Conservation (phyloP, 208 protist species). For the Crithidia bombi region DNA sequence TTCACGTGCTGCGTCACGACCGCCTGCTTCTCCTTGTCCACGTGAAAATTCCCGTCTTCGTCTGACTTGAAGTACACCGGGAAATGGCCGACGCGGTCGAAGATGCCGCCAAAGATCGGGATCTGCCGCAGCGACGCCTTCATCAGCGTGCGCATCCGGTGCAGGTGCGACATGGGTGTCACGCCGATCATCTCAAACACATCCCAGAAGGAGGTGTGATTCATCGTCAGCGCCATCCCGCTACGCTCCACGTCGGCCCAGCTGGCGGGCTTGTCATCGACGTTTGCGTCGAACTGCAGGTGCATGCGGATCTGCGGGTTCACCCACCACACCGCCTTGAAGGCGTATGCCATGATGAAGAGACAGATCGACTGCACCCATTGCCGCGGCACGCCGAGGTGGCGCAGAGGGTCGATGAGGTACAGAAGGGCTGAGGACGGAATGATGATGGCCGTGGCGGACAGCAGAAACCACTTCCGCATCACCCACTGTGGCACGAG, state of each 20-base stretch:
- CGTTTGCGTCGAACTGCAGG: slow-evolving; percentile 44
- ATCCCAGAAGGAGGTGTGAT: slow-evolving; percentile 83
- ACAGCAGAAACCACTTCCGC: slow-evolving; percentile 55
- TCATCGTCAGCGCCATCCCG: slow-evolving; percentile 44
- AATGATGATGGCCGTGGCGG: slow-evolving; percentile 37
- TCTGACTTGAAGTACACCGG: slow-evolving; percentile 74
- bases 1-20: slow-evolving; percentile 39
- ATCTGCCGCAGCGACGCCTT: slow-evolving; percentile 61
- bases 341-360: slow-evolving; percentile 30
- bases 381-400: slow-evolving; percentile 43
- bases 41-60: slow-evolving; percentile 54
- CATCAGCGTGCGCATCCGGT: slow-evolving; percentile 53
- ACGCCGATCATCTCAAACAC: slow-evolving; percentile 45
- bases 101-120: slow-evolving; percentile 64
- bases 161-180: slow-evolving; percentile 35
- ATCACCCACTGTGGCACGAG: slow-evolving; percentile 42
- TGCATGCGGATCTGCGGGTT: slow-evolving; percentile 58
- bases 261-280: slow-evolving; percentile 30
- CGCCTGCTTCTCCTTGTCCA: slow-evolving; percentile 67
- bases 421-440: slow-evolving; percentile 34
- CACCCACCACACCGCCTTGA: slow-evolving; percentile 36
- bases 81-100: slow-evolving; percentile 63
- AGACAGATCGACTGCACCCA: slow-evolving; percentile 34
- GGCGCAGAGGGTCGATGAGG: slow-evolving; percentile 45
- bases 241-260: slow-evolving; percentile 39